Evolutionary conservation across 768 basidiomycete species (phyloP), one percentile per base, ranked within the genome.

Genomic region (Xerocomus potaroensis): DNA sequence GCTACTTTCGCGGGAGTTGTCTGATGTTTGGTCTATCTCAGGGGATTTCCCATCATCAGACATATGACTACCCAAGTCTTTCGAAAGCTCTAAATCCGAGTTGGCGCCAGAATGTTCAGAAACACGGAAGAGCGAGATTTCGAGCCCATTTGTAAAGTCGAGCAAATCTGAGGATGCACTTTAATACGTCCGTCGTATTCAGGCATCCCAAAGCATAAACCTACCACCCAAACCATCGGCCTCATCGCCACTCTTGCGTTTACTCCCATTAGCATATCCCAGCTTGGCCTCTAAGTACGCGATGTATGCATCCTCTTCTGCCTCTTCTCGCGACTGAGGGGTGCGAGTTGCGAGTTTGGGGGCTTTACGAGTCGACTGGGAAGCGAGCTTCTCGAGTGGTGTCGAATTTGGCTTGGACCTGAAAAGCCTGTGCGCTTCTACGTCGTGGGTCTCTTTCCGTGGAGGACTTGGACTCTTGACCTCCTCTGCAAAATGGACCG

Each of bases 141-240:
- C 60, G 24, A 63, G 49, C 11, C 47, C 49, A 27, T 74, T 66
- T 5, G 77, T 68, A 47, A 79, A 77, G 49, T 78, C 72, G 50
- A 83, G 64, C 18, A 85, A 67, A 53, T 83, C 81, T 83, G 47
- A 10, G 41, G 36, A 16, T 42, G 30, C 14, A 31, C 38, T 22
- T 42, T 30, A 43, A 48, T 12, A 27, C 33, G 43, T 32, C 24
- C 23, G 14, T 18, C 30, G n/a, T n/a, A n/a, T 30, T 22, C 33
- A 16, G 15, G 18, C 38, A 46, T 18, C 7, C n/a, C 23, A 16
- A 22, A 33, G 26, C 7, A 5, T 26, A 45, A 3, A 64, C 74
- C 22, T 59, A 91, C 94, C 94, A 57, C 85, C 89, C 14, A 96
- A 69, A 4, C 91, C 93, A 65, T 97, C 94, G 2, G 79, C 80